phyloP scores from a whole-genome alignment of 139 green algal species.

The Chlorella sp. region DNA sequence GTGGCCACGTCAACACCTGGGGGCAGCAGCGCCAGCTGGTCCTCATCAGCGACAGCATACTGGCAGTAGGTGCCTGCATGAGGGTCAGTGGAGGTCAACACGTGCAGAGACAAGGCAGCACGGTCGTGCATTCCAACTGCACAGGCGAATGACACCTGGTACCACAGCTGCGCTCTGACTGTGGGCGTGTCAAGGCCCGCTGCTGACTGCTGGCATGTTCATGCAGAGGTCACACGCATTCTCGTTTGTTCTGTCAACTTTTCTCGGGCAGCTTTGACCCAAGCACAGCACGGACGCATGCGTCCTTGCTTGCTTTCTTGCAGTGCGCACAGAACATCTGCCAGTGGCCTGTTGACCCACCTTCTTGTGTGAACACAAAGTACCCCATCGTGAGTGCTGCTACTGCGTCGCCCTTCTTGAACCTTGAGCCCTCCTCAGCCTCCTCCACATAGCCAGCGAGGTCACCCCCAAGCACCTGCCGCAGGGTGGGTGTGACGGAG shows the following conservation, averaged over 20 bases:
- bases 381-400: conserved; percentile 8
- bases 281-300: background rate
- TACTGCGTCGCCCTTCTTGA: conserved; percentile 10
- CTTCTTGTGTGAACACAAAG: conserved; percentile 8
- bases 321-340: background rate
- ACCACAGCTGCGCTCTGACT: no score
- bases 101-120: background rate
- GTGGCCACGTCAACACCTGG: conserved; percentile 11
- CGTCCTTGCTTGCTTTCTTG: background rate
- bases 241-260: background rate
- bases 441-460: conserved; percentile 12
- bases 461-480: conserved; percentile 15
- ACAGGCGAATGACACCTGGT: no score
- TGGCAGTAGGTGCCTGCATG: background rate
- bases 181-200: background rate
- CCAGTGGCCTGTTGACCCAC: background rate
- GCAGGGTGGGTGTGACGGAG: no score
- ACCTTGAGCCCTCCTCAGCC: conserved; percentile 9
- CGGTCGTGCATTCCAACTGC: no score
- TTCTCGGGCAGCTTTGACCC: background rate
- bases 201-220: background rate
- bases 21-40: conserved; percentile 13
- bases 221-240: background rate
- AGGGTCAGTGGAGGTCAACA: background rate
- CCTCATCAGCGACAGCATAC: conserved; percentile 7